phyloP scores from a whole-genome alignment of 179 eudicot genomes.

The Spinacia oleracea region DNA sequence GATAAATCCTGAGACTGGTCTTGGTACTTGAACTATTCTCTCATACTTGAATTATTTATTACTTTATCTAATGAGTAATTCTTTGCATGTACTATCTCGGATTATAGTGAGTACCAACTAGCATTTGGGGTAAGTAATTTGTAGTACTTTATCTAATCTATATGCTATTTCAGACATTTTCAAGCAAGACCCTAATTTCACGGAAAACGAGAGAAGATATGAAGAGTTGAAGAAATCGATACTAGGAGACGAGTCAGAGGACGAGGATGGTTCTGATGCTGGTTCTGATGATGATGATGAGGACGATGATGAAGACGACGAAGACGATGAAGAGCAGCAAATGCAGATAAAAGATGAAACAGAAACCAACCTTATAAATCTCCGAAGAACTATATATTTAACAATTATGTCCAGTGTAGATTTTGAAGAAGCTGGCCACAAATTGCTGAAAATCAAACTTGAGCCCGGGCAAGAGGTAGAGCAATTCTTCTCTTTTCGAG shows the following conservation, averaged over 20 bases:
- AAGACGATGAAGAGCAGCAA: slow-evolving; percentile 64
- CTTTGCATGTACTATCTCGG: background rate
- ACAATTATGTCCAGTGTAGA: slow-evolving; percentile 99
- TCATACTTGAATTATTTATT: background rate
- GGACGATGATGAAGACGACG: slow-evolving; percentile 67
- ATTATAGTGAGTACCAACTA: background rate
- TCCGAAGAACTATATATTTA: slow-evolving; percentile 85
- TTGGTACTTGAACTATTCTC: slow-evolving; percentile 47
- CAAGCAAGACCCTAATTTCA: slow-evolving; percentile 73
- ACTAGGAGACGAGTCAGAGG: slow-evolving; percentile 89
- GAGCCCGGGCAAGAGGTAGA: slow-evolving; percentile 98
- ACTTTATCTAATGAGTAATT: too few species aligned
- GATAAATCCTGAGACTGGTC: slow-evolving; percentile 70
- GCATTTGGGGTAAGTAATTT: background rate
- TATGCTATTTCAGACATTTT: slow-evolving; percentile 61
- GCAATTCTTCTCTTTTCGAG: slow-evolving; percentile 1
- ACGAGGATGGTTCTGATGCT: slow-evolving; percentile 53
- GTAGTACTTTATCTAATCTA: slow-evolving; percentile 10
- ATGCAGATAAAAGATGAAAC: slow-evolving; percentile 87
- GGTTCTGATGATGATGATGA: slow-evolving; percentile 70
- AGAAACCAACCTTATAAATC: slow-evolving; percentile 91
- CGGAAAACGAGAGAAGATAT: slow-evolving; percentile 73
- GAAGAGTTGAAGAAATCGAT: slow-evolving; percentile 79
- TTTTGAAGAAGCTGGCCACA: slow-evolving; percentile 99
- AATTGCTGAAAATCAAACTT: slow-evolving; percentile 81